Conservation (phyloP, 306 rosid species). For the Astragalus glycyphyllos region DNA sequence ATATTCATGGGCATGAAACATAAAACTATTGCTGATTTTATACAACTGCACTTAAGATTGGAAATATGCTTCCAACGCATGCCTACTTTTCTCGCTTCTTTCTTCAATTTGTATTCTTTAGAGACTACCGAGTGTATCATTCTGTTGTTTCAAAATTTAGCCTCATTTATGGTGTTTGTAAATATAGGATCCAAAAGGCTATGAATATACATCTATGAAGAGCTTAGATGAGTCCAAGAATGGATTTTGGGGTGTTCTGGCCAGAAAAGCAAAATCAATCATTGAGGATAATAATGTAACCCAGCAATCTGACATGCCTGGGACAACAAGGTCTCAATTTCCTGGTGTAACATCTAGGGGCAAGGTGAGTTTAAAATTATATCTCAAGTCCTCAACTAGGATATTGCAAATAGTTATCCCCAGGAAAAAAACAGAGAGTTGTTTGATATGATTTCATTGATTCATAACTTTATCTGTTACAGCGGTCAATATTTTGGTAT, state of each 20-base stretch:
- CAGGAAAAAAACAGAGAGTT: not conserved
- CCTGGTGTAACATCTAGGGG: constrained; percentile 57
- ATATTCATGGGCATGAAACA: constrained; percentile 12
- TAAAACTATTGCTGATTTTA: constrained; percentile 6
- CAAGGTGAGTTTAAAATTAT: constrained; percentile 63
- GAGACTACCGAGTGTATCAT: not conserved
- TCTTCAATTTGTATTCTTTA: constrained; percentile 10
- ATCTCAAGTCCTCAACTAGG: constrained; percentile 24
- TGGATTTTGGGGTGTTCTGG: constrained; percentile 92
- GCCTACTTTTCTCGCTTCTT: constrained; percentile 8
- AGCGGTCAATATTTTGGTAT: constrained; percentile 21
- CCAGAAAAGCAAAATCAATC: constrained; percentile 90
- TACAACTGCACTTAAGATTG: constrained; percentile 23
- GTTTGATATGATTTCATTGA: constrained; percentile 29
- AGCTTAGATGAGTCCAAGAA: constrained; percentile 75
- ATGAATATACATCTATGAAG: constrained; percentile 83
- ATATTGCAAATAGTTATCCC: constrained; percentile 14
- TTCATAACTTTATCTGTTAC: not conserved
- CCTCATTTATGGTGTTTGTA: constrained; percentile 36
- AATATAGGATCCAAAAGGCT: constrained; percentile 59
- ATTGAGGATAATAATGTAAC: constrained; percentile 71
- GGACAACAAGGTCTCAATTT: constrained; percentile 48
- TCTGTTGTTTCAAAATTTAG: constrained; percentile 24
- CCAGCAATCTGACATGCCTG: constrained; percentile 54
- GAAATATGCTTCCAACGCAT: constrained; percentile 17